Base-by-base conservation (phyloP, 441 rosid genomes). In the Gossypium davidsonii region DNA sequence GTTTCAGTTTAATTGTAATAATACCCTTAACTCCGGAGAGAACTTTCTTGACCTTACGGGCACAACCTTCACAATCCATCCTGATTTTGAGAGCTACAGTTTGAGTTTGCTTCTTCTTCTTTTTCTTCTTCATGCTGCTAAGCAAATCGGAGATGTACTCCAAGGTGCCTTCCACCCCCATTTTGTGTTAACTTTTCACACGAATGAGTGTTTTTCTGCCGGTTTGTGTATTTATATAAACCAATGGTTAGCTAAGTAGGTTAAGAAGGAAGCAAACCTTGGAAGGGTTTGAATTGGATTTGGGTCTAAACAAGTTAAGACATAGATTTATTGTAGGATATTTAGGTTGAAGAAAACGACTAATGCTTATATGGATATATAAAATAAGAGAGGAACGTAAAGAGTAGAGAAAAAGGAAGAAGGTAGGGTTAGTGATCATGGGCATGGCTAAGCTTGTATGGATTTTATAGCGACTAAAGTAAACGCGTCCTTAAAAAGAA, bases 31-130 rank as follows among this genome's bases (percentile, higher is more conserved):
- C 89, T 0, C 78, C 48, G 17, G 91, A 91, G 74, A 93, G 89
- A 51, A 89, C 92, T 7, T 72, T 74, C 87, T 89, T 91, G 82
- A 93, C 87, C 77, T 87, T 93, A 51, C 98, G 94, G 10, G 77
- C 90, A 76, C 98, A 93, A 58, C 97, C 98, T 48, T 90, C 91
- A 25, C 98, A 92, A 69, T 92, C 98, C 87, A 92, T 92, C 71
- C 94, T 80, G 56, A 92, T 77, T 77, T 85, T 86, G 51, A 92
- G 92, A 12, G 93, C 88, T 3, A 92, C 93, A 4, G 96, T 90
- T 48, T 84, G 86, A 6, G 80, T 78, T 64, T 82, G 96, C 83
- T 85, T 90, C 94, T 75, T 89, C 77, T 76, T 89, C 75, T 72
- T 92, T 62, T 37, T 72, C 73, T 73, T 85, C 71, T 71, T 89